phyloP scores from a whole-genome alignment of 177 flowering plant species.

The Vitis hybrid region DNA sequence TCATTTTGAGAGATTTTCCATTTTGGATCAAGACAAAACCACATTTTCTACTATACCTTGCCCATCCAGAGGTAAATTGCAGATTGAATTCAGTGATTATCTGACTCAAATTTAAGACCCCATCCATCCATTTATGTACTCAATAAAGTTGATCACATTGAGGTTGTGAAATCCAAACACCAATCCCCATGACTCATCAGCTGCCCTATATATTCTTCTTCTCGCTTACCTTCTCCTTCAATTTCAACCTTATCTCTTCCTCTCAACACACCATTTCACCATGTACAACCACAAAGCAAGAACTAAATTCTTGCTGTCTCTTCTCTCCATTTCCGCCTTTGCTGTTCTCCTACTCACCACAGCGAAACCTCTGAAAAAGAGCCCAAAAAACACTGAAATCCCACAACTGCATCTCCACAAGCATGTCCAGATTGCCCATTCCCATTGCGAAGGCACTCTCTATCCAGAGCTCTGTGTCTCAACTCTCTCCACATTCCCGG shows the following conservation, averaged over 20 bases:
- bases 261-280: background rate
- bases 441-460: conserved; percentile 60
- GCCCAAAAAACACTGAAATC: conserved; percentile 4
- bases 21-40: no score
- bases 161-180: background rate
- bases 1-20: no score
- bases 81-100: no score
- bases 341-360: conserved; percentile 13
- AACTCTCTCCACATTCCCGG: conserved; percentile 50
- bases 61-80: no score
- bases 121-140: no score
- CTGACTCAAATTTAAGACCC: no score
- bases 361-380: background rate
- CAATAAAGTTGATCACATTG: background rate
- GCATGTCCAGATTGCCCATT: conserved; percentile 42
- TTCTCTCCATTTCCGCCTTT: conserved; percentile 21
- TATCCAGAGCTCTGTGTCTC: conserved; percentile 70
- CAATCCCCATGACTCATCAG: no score
- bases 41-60: no score
- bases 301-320: conserved; percentile 14
- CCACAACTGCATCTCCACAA: conserved; percentile 25
- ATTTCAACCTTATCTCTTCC: background rate
- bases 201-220: background rate
- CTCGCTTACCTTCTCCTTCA: background rate
- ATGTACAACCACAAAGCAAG: conserved; percentile 14